Evolutionary conservation across 169 alveolate species (phyloP), one percentile per base, ranked within the genome.

Genomic region (Plasmodium coatneyi): DNA sequence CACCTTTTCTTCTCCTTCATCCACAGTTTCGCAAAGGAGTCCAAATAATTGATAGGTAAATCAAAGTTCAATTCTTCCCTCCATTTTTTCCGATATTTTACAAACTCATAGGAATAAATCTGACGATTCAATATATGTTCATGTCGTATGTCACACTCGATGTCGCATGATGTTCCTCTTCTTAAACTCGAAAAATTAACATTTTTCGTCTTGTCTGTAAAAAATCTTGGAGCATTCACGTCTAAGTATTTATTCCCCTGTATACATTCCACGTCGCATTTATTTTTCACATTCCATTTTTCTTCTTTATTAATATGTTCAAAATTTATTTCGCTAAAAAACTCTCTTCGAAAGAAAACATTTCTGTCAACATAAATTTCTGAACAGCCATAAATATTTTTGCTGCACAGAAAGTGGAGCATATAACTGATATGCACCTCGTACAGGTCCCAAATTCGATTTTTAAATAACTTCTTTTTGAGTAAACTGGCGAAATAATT

Each of bases 341-440:
- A 86, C 56, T 86, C 86, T 86, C 80, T 86, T 86, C 93, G 49
- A 86, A 86, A 86, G 28, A 28, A 25, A 19, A 86, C 30, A 25
- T 86, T 86, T 54, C 74, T 46, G 14, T 72, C 72, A 19, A 86
- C 41, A 41, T 86, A 86, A 39, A 86, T 86, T 86, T 86, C 93
- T 19, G 93, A 72, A 74, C 93, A 72, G 19, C 93, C 93, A 86
- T 86, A 86, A 46, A 86, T 86, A 76, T 86, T 86, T 76, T 86
- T 86, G 80, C 49, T 39, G 60, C 93, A 86, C 60, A 86, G 60
- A 86, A 86, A 86, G 43, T 86, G 93, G 56, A 86, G 84, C 93
- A 86, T 86, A 19, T 86, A 86, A 54, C 66, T 86, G 56, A 86
- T 86, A 46, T 86, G 93, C n/a, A 86, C 93, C 80, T 86, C 93